These are phyloP conservation scores for Aspergillus persii DNA, from an alignment of 2,329 filamentous ascomycete genomes.

Conservation along the genomic window DNA sequence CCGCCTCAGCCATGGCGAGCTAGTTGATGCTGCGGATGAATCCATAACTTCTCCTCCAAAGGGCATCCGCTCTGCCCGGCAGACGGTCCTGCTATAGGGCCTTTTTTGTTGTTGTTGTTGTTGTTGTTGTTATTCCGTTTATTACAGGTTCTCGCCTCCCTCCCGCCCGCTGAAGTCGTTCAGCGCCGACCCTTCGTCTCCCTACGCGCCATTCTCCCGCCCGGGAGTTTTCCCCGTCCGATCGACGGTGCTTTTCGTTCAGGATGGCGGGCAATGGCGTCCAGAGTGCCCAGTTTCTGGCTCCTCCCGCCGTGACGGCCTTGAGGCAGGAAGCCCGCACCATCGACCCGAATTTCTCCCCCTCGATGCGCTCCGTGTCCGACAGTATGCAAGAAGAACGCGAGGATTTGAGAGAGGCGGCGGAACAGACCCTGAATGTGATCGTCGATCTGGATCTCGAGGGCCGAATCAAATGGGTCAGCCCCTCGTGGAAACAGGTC, in stretches of 20 bases:
- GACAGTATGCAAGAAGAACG: conserved; percentile 89
- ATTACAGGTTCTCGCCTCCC: not conserved
- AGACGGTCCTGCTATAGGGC: conserved; percentile 39
- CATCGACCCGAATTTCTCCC: conserved; percentile 30
- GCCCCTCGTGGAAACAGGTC: conserved; percentile 91
- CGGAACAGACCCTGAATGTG: conserved; percentile 93
- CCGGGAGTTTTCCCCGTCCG: conserved; percentile 7
- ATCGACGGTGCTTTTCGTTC: conserved; percentile 19
- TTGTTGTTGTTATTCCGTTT: conserved; percentile 5
- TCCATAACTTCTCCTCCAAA: conserved; percentile 35
- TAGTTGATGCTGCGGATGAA: conserved; percentile 42
- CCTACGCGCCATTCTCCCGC: not conserved
- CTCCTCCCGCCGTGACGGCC: conserved; percentile 45
- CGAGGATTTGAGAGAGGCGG: conserved; percentile 90
- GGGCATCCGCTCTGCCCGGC: conserved; percentile 46
- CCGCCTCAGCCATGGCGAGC: conserved; percentile 36
- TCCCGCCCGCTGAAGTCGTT: not conserved
- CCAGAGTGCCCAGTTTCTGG: conserved; percentile 39
- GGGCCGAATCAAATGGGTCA: conserved; percentile 90
- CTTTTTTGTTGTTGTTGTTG: conserved; percentile 11
- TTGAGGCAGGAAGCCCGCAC: conserved; percentile 44
- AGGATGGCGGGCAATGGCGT: conserved; percentile 45
- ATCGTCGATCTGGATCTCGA: conserved; percentile 93
- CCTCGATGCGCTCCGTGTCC: conserved; percentile 67
- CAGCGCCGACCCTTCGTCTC: not conserved